These are phyloP conservation scores for Aureobasidium vineae DNA, from an alignment of 2,329 filamentous ascomycete species.

Conservation along the genomic window DNA sequence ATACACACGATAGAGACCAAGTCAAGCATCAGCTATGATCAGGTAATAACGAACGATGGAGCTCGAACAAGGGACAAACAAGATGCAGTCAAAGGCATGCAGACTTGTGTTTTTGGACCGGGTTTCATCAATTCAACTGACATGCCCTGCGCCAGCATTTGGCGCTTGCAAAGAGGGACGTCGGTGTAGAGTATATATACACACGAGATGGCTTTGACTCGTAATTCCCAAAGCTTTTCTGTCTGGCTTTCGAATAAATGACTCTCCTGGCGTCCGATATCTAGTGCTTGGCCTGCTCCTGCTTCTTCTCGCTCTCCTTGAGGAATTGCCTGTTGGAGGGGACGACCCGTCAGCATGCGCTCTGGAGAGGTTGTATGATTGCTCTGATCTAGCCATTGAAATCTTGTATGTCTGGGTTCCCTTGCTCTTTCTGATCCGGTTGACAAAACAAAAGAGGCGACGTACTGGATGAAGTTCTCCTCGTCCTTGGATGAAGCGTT, in stretches of 20 bases:
- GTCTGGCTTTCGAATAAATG: not conserved
- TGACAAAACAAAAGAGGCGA: not conserved
- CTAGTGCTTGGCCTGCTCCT: slow-evolving; percentile 26
- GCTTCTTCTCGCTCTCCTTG: slow-evolving; percentile 24
- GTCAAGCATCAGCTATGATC: not conserved
- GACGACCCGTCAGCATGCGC: slow-evolving; percentile 2
- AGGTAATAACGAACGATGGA: not conserved
- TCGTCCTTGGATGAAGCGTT: slow-evolving; percentile 66
- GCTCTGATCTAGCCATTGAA: not conserved
- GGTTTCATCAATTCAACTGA: slow-evolving; percentile 18
- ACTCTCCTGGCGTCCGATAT: not conserved
- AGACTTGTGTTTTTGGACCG: not conserved
- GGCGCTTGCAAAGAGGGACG: slow-evolving; percentile 3
- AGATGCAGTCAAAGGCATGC: not conserved
- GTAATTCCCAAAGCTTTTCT: slow-evolving; percentile 23
- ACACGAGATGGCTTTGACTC: slow-evolving; percentile 25
- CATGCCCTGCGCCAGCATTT: not conserved
- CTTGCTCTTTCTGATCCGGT: slow-evolving; percentile 13
- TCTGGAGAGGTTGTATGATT: not conserved
- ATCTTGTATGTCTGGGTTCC: not conserved
- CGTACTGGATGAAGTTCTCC: slow-evolving; percentile 66
- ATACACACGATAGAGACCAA: not conserved
- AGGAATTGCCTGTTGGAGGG: slow-evolving; percentile 23
- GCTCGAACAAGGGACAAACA: not conserved
- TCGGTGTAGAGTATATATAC: slow-evolving; percentile 21